A percentile compares a stretch with the other conserved stretches of the same genome.
Conservation (phyloP, 177 flowering plant species). For the Vitis hybrid region DNA sequence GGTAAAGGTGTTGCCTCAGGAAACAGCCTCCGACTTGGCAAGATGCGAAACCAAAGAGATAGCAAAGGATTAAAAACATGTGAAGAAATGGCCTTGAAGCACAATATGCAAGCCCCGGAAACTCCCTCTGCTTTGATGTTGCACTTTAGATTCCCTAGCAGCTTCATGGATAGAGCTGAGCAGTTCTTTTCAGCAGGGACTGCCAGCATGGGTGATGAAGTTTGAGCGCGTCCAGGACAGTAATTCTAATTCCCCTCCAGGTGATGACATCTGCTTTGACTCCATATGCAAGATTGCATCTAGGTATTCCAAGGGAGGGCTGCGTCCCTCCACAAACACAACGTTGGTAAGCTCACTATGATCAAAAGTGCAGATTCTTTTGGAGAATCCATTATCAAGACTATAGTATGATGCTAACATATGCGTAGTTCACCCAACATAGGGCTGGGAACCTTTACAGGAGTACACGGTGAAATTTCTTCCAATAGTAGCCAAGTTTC, state of each 20-base stretch:
- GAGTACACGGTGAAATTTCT: too few relatives aligned
- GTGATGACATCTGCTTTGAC: too few relatives aligned
- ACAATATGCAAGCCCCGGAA: slow-evolving; percentile 32
- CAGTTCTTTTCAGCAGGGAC: slow-evolving; percentile 61
- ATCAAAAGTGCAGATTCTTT: too few relatives aligned
- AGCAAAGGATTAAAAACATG: slow-evolving; percentile 38
- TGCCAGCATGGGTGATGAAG: slow-evolving; percentile 9
- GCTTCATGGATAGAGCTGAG: slow-evolving; percentile 71
- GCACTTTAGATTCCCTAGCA: slow-evolving; percentile 67
- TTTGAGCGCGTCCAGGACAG: neutral
- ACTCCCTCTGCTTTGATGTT: slow-evolving; percentile 45
- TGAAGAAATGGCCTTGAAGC: slow-evolving; percentile 56
- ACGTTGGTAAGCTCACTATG: too few relatives aligned
- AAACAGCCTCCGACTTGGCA: slow-evolving; percentile 37
- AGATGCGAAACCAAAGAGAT: slow-evolving; percentile 58
- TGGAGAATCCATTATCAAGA: too few relatives aligned
- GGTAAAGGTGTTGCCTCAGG: slow-evolving; percentile 41
- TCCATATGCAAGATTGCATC: too few relatives aligned
- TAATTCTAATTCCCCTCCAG: too few relatives aligned
- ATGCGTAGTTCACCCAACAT: too few relatives aligned
- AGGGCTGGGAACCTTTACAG: too few relatives aligned
- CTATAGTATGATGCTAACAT: neutral
- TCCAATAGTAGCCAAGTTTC: too few relatives aligned
- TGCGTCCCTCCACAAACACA: too few relatives aligned
- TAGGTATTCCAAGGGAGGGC: too few relatives aligned